These are phyloP conservation scores for Phytopythium chamaehyphon DNA, from an alignment of 352 stramenopile genomes.

Conservation along the genomic window DNA sequence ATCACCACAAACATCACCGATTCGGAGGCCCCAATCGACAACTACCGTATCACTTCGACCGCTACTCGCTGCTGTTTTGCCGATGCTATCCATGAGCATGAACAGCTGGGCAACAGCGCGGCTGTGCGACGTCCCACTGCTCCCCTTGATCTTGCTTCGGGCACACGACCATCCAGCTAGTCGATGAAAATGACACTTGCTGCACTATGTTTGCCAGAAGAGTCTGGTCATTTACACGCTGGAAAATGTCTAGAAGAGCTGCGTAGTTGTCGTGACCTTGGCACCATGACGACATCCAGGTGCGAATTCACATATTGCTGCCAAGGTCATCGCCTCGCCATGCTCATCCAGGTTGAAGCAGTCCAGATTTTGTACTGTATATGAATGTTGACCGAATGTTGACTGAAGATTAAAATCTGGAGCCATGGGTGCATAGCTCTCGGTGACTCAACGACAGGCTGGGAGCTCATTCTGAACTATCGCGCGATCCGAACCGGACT, in stretches of 20 bases:
- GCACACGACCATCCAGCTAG: constrained; percentile 94
- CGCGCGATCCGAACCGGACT: too few species aligned
- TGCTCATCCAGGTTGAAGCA: too few species aligned
- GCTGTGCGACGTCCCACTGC: constrained; percentile 36
- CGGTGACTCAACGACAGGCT: too few species aligned
- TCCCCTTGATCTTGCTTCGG: constrained; percentile 80
- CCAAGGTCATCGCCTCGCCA: too few species aligned
- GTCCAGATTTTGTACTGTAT: too few species aligned
- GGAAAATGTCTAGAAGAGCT: constrained; percentile 58
- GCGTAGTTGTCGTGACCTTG: constrained; percentile 72
- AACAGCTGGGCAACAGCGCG: constrained; percentile 93
- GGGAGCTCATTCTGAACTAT: too few species aligned
- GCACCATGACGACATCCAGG: constrained; percentile 70
- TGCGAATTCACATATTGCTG: constrained; percentile 28
- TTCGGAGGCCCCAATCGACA: constrained; percentile 33
- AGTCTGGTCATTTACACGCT: constrained; percentile 20
- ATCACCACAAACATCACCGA: neutral
- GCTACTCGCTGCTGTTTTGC: constrained; percentile 20
- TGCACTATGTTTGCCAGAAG: constrained; percentile 17
- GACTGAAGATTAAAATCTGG: too few species aligned
- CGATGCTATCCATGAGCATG: constrained; percentile 93
- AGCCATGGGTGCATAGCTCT: too few species aligned
- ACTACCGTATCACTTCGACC: constrained; percentile 85
- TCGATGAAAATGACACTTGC: constrained; percentile 93
- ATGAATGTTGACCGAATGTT: too few species aligned